Percentiles rank a stretch among this genome's conserved stretches.
phyloP scores from a whole-genome alignment of 805 yeast genomes.

The Starmerella floricola region DNA sequence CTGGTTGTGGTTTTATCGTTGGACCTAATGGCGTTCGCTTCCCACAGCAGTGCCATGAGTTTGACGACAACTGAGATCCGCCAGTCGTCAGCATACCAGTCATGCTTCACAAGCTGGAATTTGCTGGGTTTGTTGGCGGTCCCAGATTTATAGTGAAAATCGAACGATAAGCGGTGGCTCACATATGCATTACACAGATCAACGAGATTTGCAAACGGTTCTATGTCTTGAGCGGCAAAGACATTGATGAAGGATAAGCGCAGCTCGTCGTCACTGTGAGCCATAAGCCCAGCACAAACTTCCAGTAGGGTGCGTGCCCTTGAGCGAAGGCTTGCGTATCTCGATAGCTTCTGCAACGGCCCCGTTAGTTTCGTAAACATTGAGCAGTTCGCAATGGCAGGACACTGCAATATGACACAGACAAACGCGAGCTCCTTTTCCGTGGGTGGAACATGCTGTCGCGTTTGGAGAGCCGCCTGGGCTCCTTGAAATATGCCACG shows the following conservation, averaged over 20 bases:
- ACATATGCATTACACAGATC: constrained; percentile 64
- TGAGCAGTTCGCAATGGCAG: constrained; percentile 23
- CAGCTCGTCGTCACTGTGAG: constrained; percentile 25
- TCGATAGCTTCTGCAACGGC: constrained; percentile 23
- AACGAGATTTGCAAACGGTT: constrained; percentile 41
- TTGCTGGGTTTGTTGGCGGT: constrained; percentile 13
- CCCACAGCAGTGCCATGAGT: constrained; percentile 42
- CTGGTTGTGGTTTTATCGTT: constrained; percentile 14
- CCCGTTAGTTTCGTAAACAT: constrained; percentile 26
- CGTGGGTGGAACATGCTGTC: constrained; percentile 15
- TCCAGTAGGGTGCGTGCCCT: constrained; percentile 57
- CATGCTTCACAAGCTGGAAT: constrained; percentile 26
- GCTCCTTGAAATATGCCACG: constrained; percentile 25
- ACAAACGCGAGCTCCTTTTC: constrained; percentile 19
- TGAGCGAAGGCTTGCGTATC: constrained; percentile 22
- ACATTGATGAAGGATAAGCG: constrained; percentile 1
- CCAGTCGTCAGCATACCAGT: constrained; percentile 72
- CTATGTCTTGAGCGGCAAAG: constrained; percentile 34
- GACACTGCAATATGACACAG: constrained; percentile 21
- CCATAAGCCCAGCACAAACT: constrained; percentile 53
- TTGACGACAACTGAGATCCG: constrained; percentile 57
- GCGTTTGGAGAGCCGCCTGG: constrained; percentile 19
- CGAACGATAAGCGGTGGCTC: constrained; percentile 55
- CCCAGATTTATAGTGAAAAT: constrained; percentile 20
- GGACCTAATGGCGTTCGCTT: constrained; percentile 34